Evolutionary conservation across 2,329 filamentous ascomycete species (phyloP), one percentile per base, ranked within the genome.

Genomic region (Fusarium mexicanum): DNA sequence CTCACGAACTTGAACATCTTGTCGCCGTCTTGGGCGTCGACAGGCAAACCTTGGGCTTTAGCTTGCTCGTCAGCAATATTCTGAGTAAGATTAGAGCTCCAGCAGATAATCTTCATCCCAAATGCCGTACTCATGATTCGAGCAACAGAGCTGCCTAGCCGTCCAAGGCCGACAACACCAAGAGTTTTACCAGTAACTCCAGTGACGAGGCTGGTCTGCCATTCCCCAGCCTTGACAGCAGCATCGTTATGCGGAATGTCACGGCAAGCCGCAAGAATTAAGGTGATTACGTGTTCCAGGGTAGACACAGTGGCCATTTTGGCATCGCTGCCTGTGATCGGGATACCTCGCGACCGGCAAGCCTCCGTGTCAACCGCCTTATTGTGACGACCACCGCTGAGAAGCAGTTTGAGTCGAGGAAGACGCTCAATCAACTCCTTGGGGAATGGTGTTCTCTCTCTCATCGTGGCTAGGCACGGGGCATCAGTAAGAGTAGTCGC

Each of bases 141-240:
- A 43, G 58, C 58, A 53, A 61, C 58, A 29, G 46, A 61, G 37
- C 58, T 61, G 8, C 58, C 58, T n/a, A 61, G 46, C 22, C 58
- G 58, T n/a, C 58, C 58, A 10, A 61, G 26, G n/a, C 58, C 58
- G 18, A 53, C 46, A 29, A 61, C 16, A 6, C 58, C 58, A 33
- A 61, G 58, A 3, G 58, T 61, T 29, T 53, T 61, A 4, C 37
- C 58, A 43, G n/a, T 61, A 12, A 61, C 58, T 18, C 58, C 46
- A 33, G 58, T 61, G 18, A 61, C 58, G n/a, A 61, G 37, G 29
- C 46, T 61, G 11, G 58, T 61, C 18, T 61, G 58, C 58, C 58
- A 61, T 35, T 41, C 11, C 13, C 58, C 58, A 9, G 29, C 20
- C 58, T 61, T 61, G 17, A 61, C 13, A 53, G 58, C 58, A 5